These are phyloP conservation scores for Neurospora pannonica DNA, from an alignment of 495 filamentous ascomycete species.

Conservation along the genomic window DNA sequence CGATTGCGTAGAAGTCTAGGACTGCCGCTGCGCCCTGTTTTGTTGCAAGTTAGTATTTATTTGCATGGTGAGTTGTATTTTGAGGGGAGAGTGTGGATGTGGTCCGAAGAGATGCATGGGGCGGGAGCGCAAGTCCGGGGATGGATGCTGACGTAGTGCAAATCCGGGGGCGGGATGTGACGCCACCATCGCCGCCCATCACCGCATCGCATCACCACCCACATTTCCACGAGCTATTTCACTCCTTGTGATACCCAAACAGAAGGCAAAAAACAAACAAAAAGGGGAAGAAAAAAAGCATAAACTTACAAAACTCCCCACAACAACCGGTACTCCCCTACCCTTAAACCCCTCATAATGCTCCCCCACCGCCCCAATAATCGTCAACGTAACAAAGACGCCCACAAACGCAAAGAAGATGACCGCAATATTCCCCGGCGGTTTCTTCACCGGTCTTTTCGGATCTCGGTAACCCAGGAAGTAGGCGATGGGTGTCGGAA, in stretches of 20 bases:
- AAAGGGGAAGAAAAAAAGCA: background rate
- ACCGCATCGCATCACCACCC: background rate
- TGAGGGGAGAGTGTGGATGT: background rate
- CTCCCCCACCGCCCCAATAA: conserved; percentile 36
- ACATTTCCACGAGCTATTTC: no score
- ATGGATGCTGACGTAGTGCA: background rate
- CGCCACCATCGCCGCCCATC: background rate
- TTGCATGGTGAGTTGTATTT: background rate
- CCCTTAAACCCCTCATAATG: conserved; percentile 26
- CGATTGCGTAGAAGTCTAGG: conserved; percentile 61
- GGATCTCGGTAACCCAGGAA: conserved; percentile 42
- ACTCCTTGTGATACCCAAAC: no score
- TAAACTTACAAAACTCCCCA: conserved; percentile 42
- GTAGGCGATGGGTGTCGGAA: conserved; percentile 35
- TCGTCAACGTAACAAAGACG: conserved; percentile 38
- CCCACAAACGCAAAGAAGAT: conserved; percentile 45
- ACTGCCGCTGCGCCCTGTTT: conserved; percentile 67
- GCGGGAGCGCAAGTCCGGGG: background rate
- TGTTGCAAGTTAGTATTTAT: background rate
- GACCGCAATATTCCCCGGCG: conserved; percentile 40
- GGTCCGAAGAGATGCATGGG: background rate
- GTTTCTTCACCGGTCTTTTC: conserved; percentile 8
- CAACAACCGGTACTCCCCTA: conserved; percentile 36
- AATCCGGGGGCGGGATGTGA: background rate
- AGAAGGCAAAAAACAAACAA: no score